A percentile compares a stretch with the other conserved stretches of the same genome.
These are phyloP conservation scores for Dendrobium huoshanense DNA, from an alignment of 106 monocot genomes.

Conservation along the genomic window DNA sequence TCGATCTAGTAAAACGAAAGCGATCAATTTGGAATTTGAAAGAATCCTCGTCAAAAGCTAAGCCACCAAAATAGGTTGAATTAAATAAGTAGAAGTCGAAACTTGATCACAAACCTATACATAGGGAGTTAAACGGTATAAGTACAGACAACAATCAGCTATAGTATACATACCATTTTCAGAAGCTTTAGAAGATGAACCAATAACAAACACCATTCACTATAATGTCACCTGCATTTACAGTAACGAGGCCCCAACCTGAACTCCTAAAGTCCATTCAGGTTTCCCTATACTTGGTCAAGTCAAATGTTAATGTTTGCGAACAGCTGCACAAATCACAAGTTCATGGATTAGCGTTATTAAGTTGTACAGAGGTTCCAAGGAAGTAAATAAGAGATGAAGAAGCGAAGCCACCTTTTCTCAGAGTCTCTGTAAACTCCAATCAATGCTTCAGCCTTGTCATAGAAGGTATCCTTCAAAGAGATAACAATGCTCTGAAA, in stretches of 20 bases:
- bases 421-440: constrained; percentile 93
- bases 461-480: constrained; percentile 95
- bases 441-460: constrained; percentile 93
- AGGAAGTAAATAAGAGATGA: not conserved
- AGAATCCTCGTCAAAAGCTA: no score
- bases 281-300: constrained; percentile 83
- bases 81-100: no score
- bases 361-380: not conserved
- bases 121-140: not conserved
- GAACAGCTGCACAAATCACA: constrained; percentile 74
- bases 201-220: not conserved
- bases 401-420: constrained; percentile 34
- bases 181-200: not conserved
- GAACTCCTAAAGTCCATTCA: constrained; percentile 14
- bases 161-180: not conserved
- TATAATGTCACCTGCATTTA: not conserved
- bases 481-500: constrained; percentile 98
- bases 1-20: no score
- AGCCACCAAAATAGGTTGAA: no score
- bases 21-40: no score
- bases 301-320: constrained; percentile 79
- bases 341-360: not conserved
- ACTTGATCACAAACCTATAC: no score
- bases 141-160: not conserved
- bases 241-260: not conserved